These are phyloP conservation scores for Lathyrus oleraceus DNA, from an alignment of 306 rosid genomes.

Conservation along the genomic window DNA sequence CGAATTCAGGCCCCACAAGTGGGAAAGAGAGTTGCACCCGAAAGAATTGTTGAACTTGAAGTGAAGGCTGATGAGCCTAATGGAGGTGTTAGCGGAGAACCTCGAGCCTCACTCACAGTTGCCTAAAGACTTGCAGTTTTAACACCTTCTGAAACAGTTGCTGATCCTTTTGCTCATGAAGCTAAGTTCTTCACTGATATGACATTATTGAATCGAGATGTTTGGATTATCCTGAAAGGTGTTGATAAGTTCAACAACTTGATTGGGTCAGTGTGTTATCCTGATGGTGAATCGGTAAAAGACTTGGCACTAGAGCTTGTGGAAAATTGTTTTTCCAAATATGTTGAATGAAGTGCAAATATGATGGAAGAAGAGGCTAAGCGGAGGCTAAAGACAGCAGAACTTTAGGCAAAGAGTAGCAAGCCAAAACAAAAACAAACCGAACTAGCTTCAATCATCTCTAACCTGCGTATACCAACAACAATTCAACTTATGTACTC, in stretches of 20 bases:
- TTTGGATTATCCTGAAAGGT: slow-evolving; percentile 90
- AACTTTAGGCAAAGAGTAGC: slow-evolving; percentile 80
- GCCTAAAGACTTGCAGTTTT: slow-evolving; percentile 91
- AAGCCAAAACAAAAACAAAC: no score
- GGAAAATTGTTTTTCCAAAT: slow-evolving; percentile 82
- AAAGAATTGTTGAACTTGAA: slow-evolving; percentile 60
- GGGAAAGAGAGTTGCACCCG: slow-evolving; percentile 83
- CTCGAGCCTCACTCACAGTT: slow-evolving; percentile 78
- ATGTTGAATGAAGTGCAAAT: slow-evolving; percentile 99
- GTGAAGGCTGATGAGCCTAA: slow-evolving; percentile 51
- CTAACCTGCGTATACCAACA: no score
- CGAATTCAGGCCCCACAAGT: slow-evolving; percentile 94
- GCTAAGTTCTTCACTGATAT: slow-evolving; percentile 96
- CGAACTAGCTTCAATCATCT: no score
- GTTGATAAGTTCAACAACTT: slow-evolving; percentile 93
- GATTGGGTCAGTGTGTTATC: slow-evolving; percentile 91
- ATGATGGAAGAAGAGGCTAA: slow-evolving; percentile 98
- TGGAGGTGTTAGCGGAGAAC: slow-evolving; percentile 66
- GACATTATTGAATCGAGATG: slow-evolving; percentile 85
- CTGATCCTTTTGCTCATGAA: slow-evolving; percentile 82
- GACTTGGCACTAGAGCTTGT: slow-evolving; percentile 94
- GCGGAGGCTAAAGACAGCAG: slow-evolving; percentile 73
- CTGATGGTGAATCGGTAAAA: slow-evolving; percentile 91
- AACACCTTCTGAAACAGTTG: slow-evolving; percentile 53
- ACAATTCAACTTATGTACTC: no score